A percentile compares a stretch with the other conserved stretches of the same genome.
These are phyloP conservation scores for Aureobasidium sp. DNA, from an alignment of 2,329 filamentous ascomycete genomes.

Conservation along the genomic window DNA sequence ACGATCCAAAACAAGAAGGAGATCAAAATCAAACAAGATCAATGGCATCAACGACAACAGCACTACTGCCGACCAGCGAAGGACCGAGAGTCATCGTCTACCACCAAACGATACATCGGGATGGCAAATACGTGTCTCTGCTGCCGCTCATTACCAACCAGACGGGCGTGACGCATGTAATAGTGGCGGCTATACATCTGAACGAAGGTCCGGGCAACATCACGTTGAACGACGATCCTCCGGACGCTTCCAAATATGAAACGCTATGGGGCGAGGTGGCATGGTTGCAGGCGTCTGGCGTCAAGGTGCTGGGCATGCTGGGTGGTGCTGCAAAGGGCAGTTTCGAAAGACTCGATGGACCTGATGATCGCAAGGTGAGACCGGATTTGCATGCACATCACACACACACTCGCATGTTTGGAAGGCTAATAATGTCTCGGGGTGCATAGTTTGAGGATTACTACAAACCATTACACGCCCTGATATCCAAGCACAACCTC, in stretches of 20 bases:
- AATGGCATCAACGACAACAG: background rate
- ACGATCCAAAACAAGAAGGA: background rate
- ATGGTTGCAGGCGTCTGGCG: conserved; percentile 60
- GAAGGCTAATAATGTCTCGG: background rate
- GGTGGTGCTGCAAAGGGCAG: conserved; percentile 75
- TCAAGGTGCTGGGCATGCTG: conserved; percentile 79
- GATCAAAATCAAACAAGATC: background rate
- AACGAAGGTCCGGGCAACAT: conserved; percentile 58
- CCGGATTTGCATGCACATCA: background rate
- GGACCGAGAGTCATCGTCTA: conserved; percentile 46
- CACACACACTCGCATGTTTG: background rate
- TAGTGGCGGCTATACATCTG: conserved; percentile 78
- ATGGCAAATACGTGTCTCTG: conserved; percentile 48
- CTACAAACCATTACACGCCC: conserved; percentile 58
- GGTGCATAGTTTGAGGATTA: conserved; percentile 55
- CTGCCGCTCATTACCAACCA: conserved; percentile 51
- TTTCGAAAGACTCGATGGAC: conserved; percentile 51
- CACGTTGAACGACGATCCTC: conserved; percentile 71
- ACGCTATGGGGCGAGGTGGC: conserved; percentile 72
- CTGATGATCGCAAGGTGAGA: conserved; percentile 37
- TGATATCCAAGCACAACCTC: conserved; percentile 53
- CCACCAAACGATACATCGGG: conserved; percentile 54
- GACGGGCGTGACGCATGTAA: conserved; percentile 67
- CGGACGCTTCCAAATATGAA: conserved; percentile 54
- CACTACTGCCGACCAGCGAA: conserved; percentile 15